Conservation (phyloP, 2,329 filamentous ascomycete genomes). For the Aspergillus texensis region DNA sequence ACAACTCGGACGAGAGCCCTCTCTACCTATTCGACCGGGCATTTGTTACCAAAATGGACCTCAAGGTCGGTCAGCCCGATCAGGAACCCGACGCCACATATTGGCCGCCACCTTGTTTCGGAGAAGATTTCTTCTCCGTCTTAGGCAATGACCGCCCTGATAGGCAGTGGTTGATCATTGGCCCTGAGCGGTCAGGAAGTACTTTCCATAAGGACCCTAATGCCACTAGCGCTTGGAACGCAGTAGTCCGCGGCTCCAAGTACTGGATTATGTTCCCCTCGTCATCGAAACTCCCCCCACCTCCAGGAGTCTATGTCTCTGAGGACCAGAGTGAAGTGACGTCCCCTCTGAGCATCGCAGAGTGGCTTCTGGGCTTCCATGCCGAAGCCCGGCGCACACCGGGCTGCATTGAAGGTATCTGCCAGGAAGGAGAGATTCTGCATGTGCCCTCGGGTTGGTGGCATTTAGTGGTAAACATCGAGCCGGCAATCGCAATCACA, state of each 20-base stretch:
- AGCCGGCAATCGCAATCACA: conserved; percentile 82
- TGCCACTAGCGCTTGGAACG: conserved; percentile 83
- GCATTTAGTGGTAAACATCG: conserved; percentile 90
- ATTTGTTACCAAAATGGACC: conserved; percentile 83
- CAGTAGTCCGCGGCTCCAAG: conserved; percentile 83
- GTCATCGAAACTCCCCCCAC: conserved; percentile 61
- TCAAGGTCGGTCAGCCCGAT: conserved; percentile 58
- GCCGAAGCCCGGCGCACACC: conserved; percentile 73
- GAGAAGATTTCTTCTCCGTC: conserved; percentile 80
- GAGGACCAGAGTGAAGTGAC: conserved; percentile 91
- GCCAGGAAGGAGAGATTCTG: conserved; percentile 78
- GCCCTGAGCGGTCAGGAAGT: conserved; percentile 82
- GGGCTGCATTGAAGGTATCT: conserved; percentile 85
- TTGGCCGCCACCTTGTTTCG: conserved; percentile 81
- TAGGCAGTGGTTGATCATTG: conserved; percentile 89
- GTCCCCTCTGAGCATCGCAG: conserved; percentile 90
- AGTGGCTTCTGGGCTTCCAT: conserved; percentile 92
- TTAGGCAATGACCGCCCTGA: conserved; percentile 79
- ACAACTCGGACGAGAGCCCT: conserved; percentile 82
- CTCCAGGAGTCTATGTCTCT: conserved; percentile 88
- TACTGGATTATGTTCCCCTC: conserved; percentile 99
- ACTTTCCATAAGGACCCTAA: conserved; percentile 89
- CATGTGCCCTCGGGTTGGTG: conserved; percentile 96
- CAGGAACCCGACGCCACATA: conserved; percentile 61
- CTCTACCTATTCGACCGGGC: conserved; percentile 87